Evolutionary conservation across 352 stramenopile species (phyloP).

Genomic region (Pilasporangium apinafurcum): DNA sequence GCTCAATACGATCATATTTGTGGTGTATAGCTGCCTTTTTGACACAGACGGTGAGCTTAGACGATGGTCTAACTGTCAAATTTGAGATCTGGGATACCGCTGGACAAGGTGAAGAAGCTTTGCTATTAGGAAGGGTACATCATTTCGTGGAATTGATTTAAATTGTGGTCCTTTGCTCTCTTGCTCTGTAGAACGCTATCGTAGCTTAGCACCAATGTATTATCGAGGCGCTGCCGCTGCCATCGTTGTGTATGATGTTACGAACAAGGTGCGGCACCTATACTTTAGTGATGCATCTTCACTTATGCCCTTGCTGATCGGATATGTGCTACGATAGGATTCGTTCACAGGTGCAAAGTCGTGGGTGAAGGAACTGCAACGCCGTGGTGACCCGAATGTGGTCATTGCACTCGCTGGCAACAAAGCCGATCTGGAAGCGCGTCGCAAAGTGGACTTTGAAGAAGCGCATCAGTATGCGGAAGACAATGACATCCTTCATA

Average conservation of each 20-base stretch:
- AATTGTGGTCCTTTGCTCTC: background rate
- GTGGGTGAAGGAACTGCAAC: conserved; percentile 99
- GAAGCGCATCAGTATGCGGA: conserved; percentile 98
- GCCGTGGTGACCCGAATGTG: conserved; percentile 96
- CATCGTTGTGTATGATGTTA: conserved; percentile 97
- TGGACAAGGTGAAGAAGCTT: conserved; percentile 80
- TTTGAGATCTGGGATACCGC: conserved; percentile 99
- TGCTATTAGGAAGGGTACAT: background rate
- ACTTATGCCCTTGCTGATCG: conserved; percentile 1
- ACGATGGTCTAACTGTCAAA: conserved; percentile 97
- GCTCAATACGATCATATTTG: background rate
- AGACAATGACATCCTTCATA: conserved; percentile 98
- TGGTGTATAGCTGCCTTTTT: conserved; percentile 89
- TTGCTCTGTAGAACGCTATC: conserved; percentile 87
- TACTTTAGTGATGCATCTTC: background rate
- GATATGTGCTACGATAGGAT: conserved; percentile 50
- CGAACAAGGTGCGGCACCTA: conserved; percentile 82
- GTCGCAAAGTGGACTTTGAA: conserved; percentile 95
- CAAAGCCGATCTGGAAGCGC: conserved; percentile 97
- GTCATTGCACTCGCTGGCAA: conserved; percentile 97
- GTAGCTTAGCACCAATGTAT: conserved; percentile 97
- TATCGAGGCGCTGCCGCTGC: conserved; percentile 93
- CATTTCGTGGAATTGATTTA: conserved; percentile 1
- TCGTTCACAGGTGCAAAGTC: conserved; percentile 97
- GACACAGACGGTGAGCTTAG: conserved; percentile 97